Evolutionary conservation across 73 alveolate genomes (phyloP), one percentile per base, ranked within the genome.

Genomic region (Loxodes magnus): DNA sequence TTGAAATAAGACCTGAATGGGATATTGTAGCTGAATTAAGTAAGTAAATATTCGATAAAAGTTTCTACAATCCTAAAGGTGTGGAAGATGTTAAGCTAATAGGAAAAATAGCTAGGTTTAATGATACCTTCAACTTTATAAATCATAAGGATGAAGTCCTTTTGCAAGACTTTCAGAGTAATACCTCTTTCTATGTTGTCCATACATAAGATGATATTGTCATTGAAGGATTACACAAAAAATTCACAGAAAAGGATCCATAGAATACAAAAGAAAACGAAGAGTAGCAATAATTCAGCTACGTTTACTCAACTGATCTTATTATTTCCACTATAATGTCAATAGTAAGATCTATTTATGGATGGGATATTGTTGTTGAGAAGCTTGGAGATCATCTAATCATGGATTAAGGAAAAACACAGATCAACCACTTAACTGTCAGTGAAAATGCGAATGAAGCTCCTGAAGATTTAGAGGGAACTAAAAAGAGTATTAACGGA

Each of bases 401-500:
- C 6, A 55, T 64, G 35, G 77, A 64, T 22, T 55, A 55, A 37
- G 17, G 58, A 5, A 49, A 64, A 15, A 43, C 77, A 12, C 33
- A 35, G 35, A 17, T 56, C 3, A 71, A 64, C 34, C 43, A 53
- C n/a, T 19, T 49, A 21, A 64, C 77, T 2, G 31, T 52, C 2
- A 64, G 56, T 56, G 77, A 64, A 35, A 64, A 64, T 25, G 41
- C 34, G 5, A 38, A 69, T 21, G 75, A 35, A 4, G 57, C 51
- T 21, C 51, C 56, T 69, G 72, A 59, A 5, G 77, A 64, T 21
- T 69, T 55, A 12, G 77, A 64, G 12, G 67, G 56, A 63, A 37
- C 64, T 50, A 63, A 53, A 21, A 33, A 41, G 19, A 35, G 55
- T 33, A 31, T 23, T 24, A 53, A 62, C n/a, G n/a, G 27, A n/a